Base-by-base conservation (phyloP, 345 rosid genomes). In the Excoecaria agallocha region DNA sequence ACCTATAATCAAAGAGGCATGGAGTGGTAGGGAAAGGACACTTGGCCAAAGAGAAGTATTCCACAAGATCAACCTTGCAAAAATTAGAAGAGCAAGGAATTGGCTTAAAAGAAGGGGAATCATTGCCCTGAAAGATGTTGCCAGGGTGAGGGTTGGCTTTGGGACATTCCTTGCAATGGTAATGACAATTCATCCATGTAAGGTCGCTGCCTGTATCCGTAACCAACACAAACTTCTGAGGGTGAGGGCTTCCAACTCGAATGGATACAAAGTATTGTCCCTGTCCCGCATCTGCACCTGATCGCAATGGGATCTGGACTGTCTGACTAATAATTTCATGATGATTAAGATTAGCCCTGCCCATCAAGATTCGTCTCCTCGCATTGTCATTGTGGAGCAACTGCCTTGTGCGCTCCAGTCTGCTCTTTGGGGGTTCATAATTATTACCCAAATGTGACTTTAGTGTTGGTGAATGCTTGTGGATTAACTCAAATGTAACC, bases 131-230 rank as follows among this genome's bases (percentile, higher is more conserved):
- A n/a, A n/a, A n/a, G n/a, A n/a, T n/a, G n/a, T n/a, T n/a, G n/a
- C n/a, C n/a, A n/a, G n/a, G n/a, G n/a, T n/a, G n/a, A n/a, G n/a
- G n/a, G n/a, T n/a, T n/a, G n/a, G n/a, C n/a, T n/a, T n/a, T 45
- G 1, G 60, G 71, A 48, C 80, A 73, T 45, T 5, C 45, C 0
- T 11, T 12, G 48, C 85, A 73, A 6, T 0, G 2, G 20, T 66
- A 70, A 6, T 64, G 41, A 68, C 85, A 83, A 12, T 68, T 71
- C 67, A 83, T 68, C 83, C 85, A 83, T 0, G 85, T 79, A 10
- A 77, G 48, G 16, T 46, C 71, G 45, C 85, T 79, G 2, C 72
- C 85, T 8, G 85, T 79, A 30, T 82, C 85, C 0, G 70, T 72
- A 3, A 79, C 39, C 71, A 82, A 35, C 30, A 76, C 41, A 4